Evolutionary conservation across 345 rosid genomes (phyloP).

Genomic region (Conringia planisiliqua): DNA sequence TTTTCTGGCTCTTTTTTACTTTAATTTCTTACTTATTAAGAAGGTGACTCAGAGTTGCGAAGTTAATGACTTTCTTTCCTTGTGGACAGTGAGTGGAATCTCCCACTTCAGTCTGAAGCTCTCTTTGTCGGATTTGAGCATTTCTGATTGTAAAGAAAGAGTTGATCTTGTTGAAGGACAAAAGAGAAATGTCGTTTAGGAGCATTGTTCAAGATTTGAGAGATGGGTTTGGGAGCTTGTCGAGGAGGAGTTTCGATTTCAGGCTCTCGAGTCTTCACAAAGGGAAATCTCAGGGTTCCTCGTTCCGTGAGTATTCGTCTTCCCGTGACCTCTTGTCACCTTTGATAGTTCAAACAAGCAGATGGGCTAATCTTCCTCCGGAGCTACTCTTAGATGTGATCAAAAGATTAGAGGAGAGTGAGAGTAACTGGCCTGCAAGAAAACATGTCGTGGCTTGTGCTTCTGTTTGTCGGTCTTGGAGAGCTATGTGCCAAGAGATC

Average conservation of each 20-base stretch:
- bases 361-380: constrained; percentile 71
- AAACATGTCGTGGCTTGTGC: constrained; percentile 61
- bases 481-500: constrained; percentile 64
- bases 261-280: constrained; percentile 49
- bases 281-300: constrained; percentile 56
- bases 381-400: constrained; percentile 62
- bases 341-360: constrained; percentile 46
- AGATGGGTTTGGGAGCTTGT: constrained; percentile 68
- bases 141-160: not conserved
- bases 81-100: constrained; percentile 29
- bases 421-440: constrained; percentile 63
- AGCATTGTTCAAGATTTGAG: constrained; percentile 68
- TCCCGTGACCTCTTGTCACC: constrained; percentile 41
- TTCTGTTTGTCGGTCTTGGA: constrained; percentile 67
- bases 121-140: not conserved
- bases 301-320: constrained; percentile 35
- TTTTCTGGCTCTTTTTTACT: not conserved
- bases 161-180: not conserved
- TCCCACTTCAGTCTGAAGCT: constrained; percentile 16
- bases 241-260: constrained; percentile 60
- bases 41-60: constrained; percentile 20
- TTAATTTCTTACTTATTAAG: constrained; percentile 31
- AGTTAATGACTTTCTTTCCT: not conserved
- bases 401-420: constrained; percentile 61
- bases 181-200: constrained; percentile 52